phyloP scores from a whole-genome alignment of 2,329 filamentous ascomycete species.

The Phialophora macrospora region DNA sequence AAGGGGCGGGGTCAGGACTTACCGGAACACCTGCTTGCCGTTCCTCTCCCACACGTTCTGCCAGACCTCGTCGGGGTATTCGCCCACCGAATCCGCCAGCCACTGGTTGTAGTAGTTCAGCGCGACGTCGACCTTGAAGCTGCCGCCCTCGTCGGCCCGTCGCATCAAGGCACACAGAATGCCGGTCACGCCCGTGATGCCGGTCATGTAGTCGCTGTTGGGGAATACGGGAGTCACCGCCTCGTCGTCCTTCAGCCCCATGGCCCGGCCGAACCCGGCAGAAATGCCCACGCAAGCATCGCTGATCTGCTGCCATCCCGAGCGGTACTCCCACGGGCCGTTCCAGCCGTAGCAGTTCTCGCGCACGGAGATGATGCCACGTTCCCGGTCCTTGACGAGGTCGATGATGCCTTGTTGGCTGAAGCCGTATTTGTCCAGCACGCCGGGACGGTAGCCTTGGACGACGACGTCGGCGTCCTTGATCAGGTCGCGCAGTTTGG shows the following conservation, averaged over 20 bases:
- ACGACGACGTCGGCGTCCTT: conserved; percentile 59
- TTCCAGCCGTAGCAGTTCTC: conserved; percentile 60
- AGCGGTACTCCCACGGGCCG: conserved; percentile 52
- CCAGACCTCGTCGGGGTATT: conserved; percentile 54
- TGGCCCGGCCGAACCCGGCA: conserved; percentile 45
- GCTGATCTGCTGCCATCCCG: conserved; percentile 60
- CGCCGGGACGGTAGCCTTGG: conserved; percentile 58
- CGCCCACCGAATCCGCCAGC: conserved; percentile 48
- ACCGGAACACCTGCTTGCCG: conserved; percentile 55
- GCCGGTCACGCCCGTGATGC: conserved; percentile 71
- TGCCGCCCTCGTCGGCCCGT: conserved; percentile 61
- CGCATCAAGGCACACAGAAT: conserved; percentile 68
- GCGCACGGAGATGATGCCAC: conserved; percentile 55
- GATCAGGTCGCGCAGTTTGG: conserved; percentile 51
- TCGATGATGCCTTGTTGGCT: conserved; percentile 51
- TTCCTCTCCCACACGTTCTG: conserved; percentile 54
- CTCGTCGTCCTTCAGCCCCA: conserved; percentile 42
- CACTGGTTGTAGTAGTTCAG: conserved; percentile 49
- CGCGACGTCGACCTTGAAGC: conserved; percentile 34
- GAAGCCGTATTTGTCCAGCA: conserved; percentile 66
- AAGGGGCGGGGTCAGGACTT: conserved; percentile 37
- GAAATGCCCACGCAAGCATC: conserved; percentile 51
- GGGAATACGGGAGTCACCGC: conserved; percentile 56
- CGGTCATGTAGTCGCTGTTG: conserved; percentile 69
- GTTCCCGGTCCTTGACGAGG: conserved; percentile 48